These are phyloP conservation scores for Aspergillus viridinutans DNA, from an alignment of 2,329 filamentous ascomycete species.

Conservation along the genomic window DNA sequence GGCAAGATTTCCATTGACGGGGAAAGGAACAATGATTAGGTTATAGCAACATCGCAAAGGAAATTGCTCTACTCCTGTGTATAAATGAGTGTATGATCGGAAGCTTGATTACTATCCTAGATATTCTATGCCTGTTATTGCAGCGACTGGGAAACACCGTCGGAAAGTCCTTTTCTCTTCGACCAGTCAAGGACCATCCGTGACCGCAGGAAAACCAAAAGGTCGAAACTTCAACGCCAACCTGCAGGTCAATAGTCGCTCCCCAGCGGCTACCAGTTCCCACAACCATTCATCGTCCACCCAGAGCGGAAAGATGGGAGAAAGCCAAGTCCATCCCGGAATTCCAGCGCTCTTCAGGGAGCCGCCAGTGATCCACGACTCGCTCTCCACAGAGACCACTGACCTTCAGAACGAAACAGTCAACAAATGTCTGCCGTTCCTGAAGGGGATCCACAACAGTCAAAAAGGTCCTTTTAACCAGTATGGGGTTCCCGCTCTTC, in stretches of 20 bases:
- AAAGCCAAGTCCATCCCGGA: conserved; percentile 20
- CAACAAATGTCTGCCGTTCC: conserved; percentile 63
- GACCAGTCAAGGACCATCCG: conserved; percentile 17
- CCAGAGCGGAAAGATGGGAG: conserved; percentile 19
- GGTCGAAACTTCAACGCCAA: conserved; percentile 4
- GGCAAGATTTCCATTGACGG: neutral
- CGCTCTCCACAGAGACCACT: conserved; percentile 64
- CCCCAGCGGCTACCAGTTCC: conserved; percentile 8
- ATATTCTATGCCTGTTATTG: conserved; percentile 30
- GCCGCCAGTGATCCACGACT: conserved; percentile 61
- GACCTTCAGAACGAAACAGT: conserved; percentile 65
- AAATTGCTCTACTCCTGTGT: neutral
- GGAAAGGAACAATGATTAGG: conserved; percentile 2
- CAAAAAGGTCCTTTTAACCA: conserved; percentile 58
- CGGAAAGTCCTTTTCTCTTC: conserved; percentile 38
- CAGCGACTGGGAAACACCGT: conserved; percentile 30
- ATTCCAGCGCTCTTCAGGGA: conserved; percentile 40
- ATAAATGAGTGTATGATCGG: neutral
- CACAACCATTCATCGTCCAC: conserved; percentile 5
- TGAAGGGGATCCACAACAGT: conserved; percentile 50
- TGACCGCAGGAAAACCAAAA: conserved; percentile 13
- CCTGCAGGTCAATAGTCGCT: conserved; percentile 13
- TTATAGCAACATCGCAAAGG: neutral
- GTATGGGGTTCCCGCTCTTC: conserved; percentile 70
- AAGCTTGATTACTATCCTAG: neutral